Base-by-base conservation (phyloP, 106 monocot species). In the Alisma plantagoaquatica region DNA sequence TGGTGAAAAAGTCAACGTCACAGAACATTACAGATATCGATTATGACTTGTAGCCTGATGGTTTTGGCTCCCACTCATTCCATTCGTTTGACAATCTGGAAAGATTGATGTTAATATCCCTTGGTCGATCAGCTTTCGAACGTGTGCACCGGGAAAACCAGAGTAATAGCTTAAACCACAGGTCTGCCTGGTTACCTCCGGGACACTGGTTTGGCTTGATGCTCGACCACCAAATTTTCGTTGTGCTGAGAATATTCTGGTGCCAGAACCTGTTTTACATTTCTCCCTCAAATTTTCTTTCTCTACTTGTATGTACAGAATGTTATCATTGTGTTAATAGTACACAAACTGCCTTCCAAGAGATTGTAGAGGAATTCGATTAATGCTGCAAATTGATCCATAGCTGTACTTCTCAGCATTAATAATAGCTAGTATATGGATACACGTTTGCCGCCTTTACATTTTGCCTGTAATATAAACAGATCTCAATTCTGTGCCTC, bases 21-120 rank as follows among this genome's bases (percentile, higher is more conserved):
- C 61, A 61, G 22, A 73, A 79, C 63, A 45, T 45, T 17, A 69
- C 61, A 29, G 44, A 69, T 15, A 54, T 78, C 6, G 84, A 84
- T 18, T 75, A 84, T 49, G 31, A 38, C 24, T 35, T 78, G n/a
- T n/a, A n/a, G n/a, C n/a, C 14, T 78, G 46, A 66, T 11, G 30
- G 12, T 19, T 44, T 15, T 27, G 14, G 10, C 25, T 56, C 31
- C 20, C 31, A 15, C 19, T 16, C n/a, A 29, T 53, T 29, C 21
- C 31, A n/a, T 30, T 16, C 27, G 17, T 31, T 29, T 1, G 31
- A 31, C 30, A 30, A 4, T 27, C 29, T 12, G 31, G 21, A 26
- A n/a, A 14, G 5, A 45, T 45, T 45, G 21, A 21, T 45, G 4
- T n/a, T 18, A 45, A 18, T 45, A 18, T 12, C 44, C 21, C 21